Percentiles rank a stretch among this genome's conserved stretches.
Evolutionary conservation across 139 green algal genomes (phyloP).

Genomic region (Eudorina sp.): DNA sequence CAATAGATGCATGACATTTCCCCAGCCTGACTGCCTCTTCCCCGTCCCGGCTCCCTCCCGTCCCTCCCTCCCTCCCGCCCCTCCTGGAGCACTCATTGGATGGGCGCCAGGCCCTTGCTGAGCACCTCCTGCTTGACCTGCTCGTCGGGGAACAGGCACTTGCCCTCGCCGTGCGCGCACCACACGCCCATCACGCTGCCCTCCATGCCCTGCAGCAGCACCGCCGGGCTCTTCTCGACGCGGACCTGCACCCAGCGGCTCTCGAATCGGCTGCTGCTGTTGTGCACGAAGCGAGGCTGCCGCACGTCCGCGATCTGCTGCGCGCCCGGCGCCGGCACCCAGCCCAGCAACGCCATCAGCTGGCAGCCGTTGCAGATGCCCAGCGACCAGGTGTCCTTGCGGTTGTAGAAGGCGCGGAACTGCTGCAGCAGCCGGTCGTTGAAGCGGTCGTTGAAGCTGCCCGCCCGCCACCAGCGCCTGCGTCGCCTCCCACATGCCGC

Average conservation of each 20-base stretch:
- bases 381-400: conserved; percentile 95
- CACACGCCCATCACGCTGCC: conserved; percentile 93
- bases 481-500: too few species aligned
- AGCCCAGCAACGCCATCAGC: conserved; percentile 99
- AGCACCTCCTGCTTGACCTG: conserved; percentile 76
- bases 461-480: conserved; percentile 97
- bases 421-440: conserved; percentile 73
- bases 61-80: too few species aligned
- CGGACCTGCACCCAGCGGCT: conserved; percentile 82
- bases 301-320: conserved; percentile 73
- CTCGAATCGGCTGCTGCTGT: conserved; percentile 91
- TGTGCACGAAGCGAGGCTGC: conserved; percentile 99
- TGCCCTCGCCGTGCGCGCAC: conserved; percentile 97
- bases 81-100: too few species aligned
- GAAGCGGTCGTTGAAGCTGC: too few species aligned
- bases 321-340: conserved; percentile 85
- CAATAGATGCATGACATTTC: not conserved
- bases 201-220: conserved; percentile 94
- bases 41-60: too few species aligned
- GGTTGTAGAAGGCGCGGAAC: conserved; percentile 85
- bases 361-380: conserved; percentile 99
- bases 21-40: not conserved
- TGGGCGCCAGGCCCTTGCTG: conserved; percentile 79
- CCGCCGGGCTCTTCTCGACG: conserved; percentile 84
- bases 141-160: conserved; percentile 91